These are phyloP conservation scores for Umbelopsis sp. DNA, from an alignment of 371 early-diverging fungal genomes.

Conservation along the genomic window DNA sequence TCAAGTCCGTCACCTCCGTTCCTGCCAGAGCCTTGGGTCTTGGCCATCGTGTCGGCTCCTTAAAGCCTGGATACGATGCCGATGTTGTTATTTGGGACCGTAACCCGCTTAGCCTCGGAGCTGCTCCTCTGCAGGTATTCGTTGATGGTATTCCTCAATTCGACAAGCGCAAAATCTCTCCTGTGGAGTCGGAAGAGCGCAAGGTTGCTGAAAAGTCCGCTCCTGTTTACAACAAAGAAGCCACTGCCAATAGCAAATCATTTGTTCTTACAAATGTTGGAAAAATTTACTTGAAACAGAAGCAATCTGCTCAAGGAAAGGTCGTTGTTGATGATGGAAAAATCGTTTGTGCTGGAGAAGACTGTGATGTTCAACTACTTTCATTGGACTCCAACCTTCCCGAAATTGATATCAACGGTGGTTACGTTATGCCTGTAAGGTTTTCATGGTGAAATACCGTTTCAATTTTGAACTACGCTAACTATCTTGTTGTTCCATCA, in stretches of 20 bases:
- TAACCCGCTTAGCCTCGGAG: constrained; percentile 69
- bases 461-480: neutral
- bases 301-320: constrained; percentile 28
- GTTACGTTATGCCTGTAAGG: constrained; percentile 45
- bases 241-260: constrained; percentile 21
- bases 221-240: constrained; percentile 17
- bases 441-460: neutral
- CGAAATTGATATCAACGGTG: constrained; percentile 39
- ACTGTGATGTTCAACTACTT: constrained; percentile 28
- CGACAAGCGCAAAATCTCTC: constrained; percentile 31
- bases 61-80: constrained; percentile 74
- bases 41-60: constrained; percentile 69
- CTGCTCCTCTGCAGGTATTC: constrained; percentile 70
- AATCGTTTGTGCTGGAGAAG: constrained; percentile 48
- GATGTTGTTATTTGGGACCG: constrained; percentile 74
- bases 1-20: constrained; percentile 71
- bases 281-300: constrained; percentile 31
- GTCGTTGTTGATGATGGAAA: constrained; percentile 55
- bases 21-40: constrained; percentile 78
- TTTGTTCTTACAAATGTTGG: constrained; percentile 46
- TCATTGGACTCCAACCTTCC: constrained; percentile 20
- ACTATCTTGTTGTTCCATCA: constrained; percentile 10
- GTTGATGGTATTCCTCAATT: constrained; percentile 69
- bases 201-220: constrained; percentile 26
- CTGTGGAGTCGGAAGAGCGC: neutral